Evolutionary conservation across 2,329 filamentous ascomycete genomes (phyloP), one percentile per base, ranked within the genome.

Genomic region (Metarhizium guizhouense): DNA sequence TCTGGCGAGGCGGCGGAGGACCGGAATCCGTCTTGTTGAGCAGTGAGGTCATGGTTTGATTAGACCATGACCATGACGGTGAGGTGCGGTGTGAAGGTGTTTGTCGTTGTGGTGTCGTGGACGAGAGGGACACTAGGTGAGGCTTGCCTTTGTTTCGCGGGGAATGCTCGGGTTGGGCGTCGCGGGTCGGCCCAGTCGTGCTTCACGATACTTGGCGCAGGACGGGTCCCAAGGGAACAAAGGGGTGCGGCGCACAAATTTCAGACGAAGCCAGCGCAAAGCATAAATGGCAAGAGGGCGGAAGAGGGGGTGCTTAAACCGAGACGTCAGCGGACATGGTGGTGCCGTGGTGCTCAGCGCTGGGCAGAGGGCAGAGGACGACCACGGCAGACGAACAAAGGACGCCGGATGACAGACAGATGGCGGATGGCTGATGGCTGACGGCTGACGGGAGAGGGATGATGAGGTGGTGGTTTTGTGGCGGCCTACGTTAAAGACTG

Each of bases 1-100:
- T 88, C 68, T 81, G 79, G 69, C 81, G 57, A 42, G 54, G 83
- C 56, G 74, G 78, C 49, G 76, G 72, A 59, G 61, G 66, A 60
- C 60, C 64, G 72, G 65, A 63, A 57, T 71, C 68, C 63, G 66
- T 64, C 63, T 66, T 65, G 59, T 75, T 76, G 63, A 73, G 68
- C 63, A 74, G 67, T 56, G 74, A 73, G 61, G 75, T 71, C 77
- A 80, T 80, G 59, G 65, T 71, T 65, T 40, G 20, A 53, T 54
- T 52, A 63, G 60, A 67, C 64, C 70, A 75, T 34, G 32, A 34
- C 32, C 32, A 34, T 72, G 67, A 63, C 71, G 67, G 61, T 47
- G n/a, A 16, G 34, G 40, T 32, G 20, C 52, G 56, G 43, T 40
- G 32, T n/a, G 53, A 51, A 45, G 34, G 10, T 42, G 40, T 16